A percentile compares a stretch with the other conserved stretches of the same genome.
These are phyloP conservation scores for Eucalyptus tenuipes DNA, from an alignment of 345 rosid species.

Conservation along the genomic window DNA sequence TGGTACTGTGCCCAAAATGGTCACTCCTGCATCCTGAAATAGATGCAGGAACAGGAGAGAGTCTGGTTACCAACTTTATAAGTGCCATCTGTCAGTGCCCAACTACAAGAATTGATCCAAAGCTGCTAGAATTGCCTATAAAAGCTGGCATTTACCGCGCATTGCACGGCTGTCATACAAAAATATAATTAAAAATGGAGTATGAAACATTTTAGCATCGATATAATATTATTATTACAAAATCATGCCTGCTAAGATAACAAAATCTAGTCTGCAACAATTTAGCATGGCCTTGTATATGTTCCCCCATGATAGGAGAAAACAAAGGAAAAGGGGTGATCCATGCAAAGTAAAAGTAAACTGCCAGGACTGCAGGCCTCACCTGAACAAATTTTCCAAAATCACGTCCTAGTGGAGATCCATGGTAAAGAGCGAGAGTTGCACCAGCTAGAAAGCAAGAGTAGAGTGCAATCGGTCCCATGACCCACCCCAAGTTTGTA, in stretches of 20 bases:
- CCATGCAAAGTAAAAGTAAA: background rate
- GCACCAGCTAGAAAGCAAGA: constrained; percentile 63
- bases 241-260: background rate
- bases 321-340: background rate
- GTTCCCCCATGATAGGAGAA: background rate
- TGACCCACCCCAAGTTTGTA: constrained; percentile 92
- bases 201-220: background rate
- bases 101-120: background rate
- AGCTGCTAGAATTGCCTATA: background rate
- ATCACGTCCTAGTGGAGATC: constrained; percentile 77
- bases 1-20: constrained; percentile 80
- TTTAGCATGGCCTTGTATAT: background rate
- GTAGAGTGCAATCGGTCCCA: constrained; percentile 68
- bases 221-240: background rate
- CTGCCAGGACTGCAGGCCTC: constrained; percentile 1
- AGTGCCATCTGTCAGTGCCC: background rate
- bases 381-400: constrained; percentile 85
- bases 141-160: background rate
- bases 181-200: background rate
- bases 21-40: constrained; percentile 79
- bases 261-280: background rate
- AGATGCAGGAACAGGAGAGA: background rate
- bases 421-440: constrained; percentile 78
- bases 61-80: background rate
- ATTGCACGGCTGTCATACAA: background rate